Evolutionary conservation across 169 alveolate genomes (phyloP).

Genomic region (Ichthyophthirius multifiliis): DNA sequence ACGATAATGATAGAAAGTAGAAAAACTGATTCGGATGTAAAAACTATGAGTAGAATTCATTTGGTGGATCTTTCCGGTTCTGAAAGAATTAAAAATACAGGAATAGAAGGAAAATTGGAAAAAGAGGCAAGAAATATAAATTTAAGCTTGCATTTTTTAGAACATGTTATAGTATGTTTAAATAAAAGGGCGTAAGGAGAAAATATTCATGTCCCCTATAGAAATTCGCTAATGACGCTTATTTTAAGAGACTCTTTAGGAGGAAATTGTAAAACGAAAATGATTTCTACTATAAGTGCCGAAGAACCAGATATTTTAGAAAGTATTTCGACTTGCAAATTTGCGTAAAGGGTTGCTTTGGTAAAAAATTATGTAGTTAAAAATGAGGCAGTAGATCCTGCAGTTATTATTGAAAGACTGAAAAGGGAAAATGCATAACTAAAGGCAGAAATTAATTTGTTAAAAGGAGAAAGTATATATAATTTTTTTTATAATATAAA

Average conservation of each 20-base stretch:
- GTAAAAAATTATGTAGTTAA: slow-evolving; percentile 83
- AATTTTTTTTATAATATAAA: not conserved
- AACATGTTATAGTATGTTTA: slow-evolving; percentile 82
- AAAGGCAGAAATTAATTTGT: slow-evolving; percentile 81
- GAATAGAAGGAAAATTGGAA: slow-evolving; percentile 81
- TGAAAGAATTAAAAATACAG: slow-evolving; percentile 90
- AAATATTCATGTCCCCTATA: slow-evolving; percentile 86
- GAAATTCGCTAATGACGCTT: slow-evolving; percentile 93
- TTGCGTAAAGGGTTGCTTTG: slow-evolving; percentile 88
- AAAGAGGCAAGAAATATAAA: slow-evolving; percentile 90
- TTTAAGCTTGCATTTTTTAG: slow-evolving; percentile 86
- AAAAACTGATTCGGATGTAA: slow-evolving; percentile 85
- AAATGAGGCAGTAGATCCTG: slow-evolving; percentile 90
- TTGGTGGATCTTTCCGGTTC: slow-evolving; percentile 95
- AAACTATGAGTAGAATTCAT: slow-evolving; percentile 89
- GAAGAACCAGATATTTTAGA: slow-evolving; percentile 82
- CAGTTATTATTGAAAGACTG: slow-evolving; percentile 80
- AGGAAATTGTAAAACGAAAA: slow-evolving; percentile 92
- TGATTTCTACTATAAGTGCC: slow-evolving; percentile 87
- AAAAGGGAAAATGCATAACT: slow-evolving; percentile 85
- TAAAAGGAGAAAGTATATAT: slow-evolving; percentile 59
- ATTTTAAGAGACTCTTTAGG: slow-evolving; percentile 93
- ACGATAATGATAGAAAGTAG: slow-evolving; percentile 91
- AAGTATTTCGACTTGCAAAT: slow-evolving; percentile 85
- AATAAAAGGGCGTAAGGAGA: slow-evolving; percentile 79